Percentiles rank a stretch among this genome's conserved stretches.
Conservation (phyloP, 768 basidiomycete genomes). For the Crepidotus variabilis region DNA sequence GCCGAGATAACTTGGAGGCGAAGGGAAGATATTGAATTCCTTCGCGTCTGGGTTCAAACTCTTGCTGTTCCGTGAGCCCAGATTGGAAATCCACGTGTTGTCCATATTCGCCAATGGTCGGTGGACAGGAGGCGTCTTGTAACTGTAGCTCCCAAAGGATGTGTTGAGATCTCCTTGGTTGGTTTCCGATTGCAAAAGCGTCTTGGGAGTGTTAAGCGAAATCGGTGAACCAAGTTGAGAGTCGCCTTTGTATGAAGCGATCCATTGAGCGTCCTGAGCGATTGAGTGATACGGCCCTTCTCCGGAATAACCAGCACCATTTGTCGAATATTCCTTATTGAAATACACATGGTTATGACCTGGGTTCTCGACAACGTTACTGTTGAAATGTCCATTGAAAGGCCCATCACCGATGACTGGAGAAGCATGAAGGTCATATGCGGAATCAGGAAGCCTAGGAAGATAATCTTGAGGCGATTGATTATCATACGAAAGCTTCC, state of each 20-base stretch:
- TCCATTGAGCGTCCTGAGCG: background rate
- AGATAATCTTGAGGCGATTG: background rate
- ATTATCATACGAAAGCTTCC: background rate
- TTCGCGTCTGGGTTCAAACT: slow-evolving; percentile 85
- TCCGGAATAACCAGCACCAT: background rate
- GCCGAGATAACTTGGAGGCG: slow-evolving; percentile 13
- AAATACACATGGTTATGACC: slow-evolving; percentile 4
- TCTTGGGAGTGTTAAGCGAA: background rate
- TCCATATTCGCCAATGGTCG: background rate
- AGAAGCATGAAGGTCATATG: background rate
- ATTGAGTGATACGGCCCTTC: background rate
- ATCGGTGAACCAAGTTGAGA: background rate
- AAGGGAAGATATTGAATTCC: slow-evolving; percentile 59
- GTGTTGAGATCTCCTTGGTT: background rate
- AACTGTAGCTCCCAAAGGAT: background rate
- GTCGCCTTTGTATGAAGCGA: background rate
- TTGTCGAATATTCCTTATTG: background rate
- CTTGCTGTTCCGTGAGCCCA: slow-evolving; percentile 33
- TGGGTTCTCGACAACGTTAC: background rate
- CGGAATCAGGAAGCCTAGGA: background rate
- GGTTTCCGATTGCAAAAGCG: too few relatives aligned
- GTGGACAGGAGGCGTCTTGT: background rate
- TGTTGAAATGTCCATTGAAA: background rate
- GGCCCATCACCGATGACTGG: background rate
- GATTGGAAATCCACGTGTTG: background rate